Percentiles rank a stretch among this genome's conserved stretches.
Evolutionary conservation across 202 grass and related monocot genomes (phyloP).

Genomic region (Eragrostis tef): DNA sequence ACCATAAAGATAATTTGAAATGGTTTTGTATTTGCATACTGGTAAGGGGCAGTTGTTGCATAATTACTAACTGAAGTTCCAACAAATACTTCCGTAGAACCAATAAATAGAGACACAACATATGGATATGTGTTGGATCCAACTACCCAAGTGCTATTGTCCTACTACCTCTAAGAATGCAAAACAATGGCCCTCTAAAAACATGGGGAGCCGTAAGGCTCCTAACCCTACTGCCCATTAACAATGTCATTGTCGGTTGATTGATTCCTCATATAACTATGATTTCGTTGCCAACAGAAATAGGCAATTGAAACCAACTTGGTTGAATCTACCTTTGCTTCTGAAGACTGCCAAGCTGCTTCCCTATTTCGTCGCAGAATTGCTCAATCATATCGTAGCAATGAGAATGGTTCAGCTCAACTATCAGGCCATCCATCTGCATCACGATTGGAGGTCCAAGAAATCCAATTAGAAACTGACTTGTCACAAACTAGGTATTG

Average conservation of each 20-base stretch:
- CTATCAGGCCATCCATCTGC: slow-evolving; percentile 82
- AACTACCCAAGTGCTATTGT: neutral
- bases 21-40: neutral
- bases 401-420: slow-evolving; percentile 70
- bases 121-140: neutral
- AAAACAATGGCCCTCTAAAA: neutral
- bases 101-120: neutral
- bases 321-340: slow-evolving; percentile 67
- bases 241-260: neutral
- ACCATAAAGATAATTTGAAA: neutral
- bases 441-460: slow-evolving; percentile 22
- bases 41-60: neutral
- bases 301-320: neutral
- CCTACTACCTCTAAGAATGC: neutral
- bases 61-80: slow-evolving; percentile 14
- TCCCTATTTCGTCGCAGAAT: slow-evolving; percentile 68
- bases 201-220: neutral
- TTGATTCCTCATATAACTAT: slow-evolving; percentile 2
- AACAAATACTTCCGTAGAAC: neutral
- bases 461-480: neutral
- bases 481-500: neutral
- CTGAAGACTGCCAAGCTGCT: slow-evolving; percentile 69
- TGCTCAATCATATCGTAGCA: slow-evolving; percentile 87
- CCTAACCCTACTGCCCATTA: neutral
- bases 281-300: slow-evolving; percentile 19